Conservation (phyloP, 2,329 filamentous ascomycete genomes). For the Penicillium sp. region DNA sequence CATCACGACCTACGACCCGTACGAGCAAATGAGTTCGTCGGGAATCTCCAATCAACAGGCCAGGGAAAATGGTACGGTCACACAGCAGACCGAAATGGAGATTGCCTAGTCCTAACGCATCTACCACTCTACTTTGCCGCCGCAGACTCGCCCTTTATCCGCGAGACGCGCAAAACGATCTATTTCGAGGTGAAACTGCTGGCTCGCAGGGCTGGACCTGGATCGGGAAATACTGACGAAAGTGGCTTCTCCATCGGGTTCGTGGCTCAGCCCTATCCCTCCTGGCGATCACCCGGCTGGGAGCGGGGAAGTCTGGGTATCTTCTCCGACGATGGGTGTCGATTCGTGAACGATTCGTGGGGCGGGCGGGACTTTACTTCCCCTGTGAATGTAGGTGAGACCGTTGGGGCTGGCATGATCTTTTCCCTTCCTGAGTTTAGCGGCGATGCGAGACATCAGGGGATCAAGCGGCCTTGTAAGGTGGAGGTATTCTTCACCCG, state of each 20-base stretch:
- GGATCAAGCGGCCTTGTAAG: constrained; percentile 30
- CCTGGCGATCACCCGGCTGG: constrained; percentile 64
- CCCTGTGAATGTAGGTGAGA: constrained; percentile 55
- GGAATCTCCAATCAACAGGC: constrained; percentile 38
- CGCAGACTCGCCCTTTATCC: constrained; percentile 51
- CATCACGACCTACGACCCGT: constrained; percentile 48
- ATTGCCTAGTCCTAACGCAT: constrained; percentile 55
- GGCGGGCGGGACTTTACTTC: constrained; percentile 60
- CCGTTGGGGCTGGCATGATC: constrained; percentile 60
- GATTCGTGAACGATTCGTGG: constrained; percentile 63
- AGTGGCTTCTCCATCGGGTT: constrained; percentile 61
- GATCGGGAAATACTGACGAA: constrained; percentile 36
- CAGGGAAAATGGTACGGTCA: constrained; percentile 47
- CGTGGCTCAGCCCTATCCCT: constrained; percentile 61
- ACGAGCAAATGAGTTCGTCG: constrained; percentile 42
- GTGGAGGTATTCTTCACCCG: constrained; percentile 62
- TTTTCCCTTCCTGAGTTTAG: constrained; percentile 43
- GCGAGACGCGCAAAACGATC: constrained; percentile 51
- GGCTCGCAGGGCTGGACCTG: constrained; percentile 41
- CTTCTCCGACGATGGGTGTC: constrained; percentile 63
- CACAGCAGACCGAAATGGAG: constrained; percentile 45
- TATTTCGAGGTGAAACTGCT: constrained; percentile 61
- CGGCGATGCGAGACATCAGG: background rate
- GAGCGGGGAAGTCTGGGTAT: constrained; percentile 62
- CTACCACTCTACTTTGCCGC: constrained; percentile 58